Conservation (phyloP, 225 moss, liverwort and hornwort genomes). For the Bryum argenteum region DNA sequence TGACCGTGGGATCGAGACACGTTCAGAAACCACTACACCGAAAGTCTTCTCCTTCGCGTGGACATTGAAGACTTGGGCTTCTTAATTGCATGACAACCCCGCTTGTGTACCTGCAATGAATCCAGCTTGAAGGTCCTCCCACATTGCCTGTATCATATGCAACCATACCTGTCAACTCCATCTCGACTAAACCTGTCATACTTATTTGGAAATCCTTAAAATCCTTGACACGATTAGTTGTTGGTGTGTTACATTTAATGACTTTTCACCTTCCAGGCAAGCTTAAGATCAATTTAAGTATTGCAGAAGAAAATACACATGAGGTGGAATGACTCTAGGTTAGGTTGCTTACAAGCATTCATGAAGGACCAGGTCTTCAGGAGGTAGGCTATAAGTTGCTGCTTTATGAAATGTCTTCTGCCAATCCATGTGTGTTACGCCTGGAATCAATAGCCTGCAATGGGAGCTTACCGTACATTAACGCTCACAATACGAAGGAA, state of each 20-base stretch:
- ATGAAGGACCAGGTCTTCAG: conserved; percentile 41
- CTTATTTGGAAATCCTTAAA: not conserved
- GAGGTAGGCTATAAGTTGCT: conserved; percentile 37
- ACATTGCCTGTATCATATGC: conserved; percentile 45
- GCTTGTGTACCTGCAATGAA: conserved; percentile 52
- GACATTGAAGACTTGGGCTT: conserved; percentile 30
- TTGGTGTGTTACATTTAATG: too few relatives aligned
- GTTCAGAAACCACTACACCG: too few relatives aligned
- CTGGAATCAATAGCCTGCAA: conserved; percentile 42
- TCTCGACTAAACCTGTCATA: not conserved
- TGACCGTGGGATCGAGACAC: too few relatives aligned
- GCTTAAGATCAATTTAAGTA: not conserved
- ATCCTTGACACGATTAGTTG: too few relatives aligned
- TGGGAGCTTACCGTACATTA: not conserved
- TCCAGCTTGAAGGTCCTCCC: conserved; percentile 60
- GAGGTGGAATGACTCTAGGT: not conserved
- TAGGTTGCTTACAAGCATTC: conserved; percentile 52
- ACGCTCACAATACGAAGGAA: not conserved
- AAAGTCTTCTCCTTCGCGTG: conserved; percentile 16
- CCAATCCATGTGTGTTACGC: conserved; percentile 44
- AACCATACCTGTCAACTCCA: not conserved
- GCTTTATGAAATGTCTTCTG: conserved; percentile 47
- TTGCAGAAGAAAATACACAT: not conserved
- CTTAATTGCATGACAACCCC: conserved; percentile 38
- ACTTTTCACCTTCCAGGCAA: too few relatives aligned